Percentiles rank a stretch among this genome's conserved stretches.
Conservation (phyloP, 2,329 filamentous ascomycete species). For the Davidsoniella virescens region DNA sequence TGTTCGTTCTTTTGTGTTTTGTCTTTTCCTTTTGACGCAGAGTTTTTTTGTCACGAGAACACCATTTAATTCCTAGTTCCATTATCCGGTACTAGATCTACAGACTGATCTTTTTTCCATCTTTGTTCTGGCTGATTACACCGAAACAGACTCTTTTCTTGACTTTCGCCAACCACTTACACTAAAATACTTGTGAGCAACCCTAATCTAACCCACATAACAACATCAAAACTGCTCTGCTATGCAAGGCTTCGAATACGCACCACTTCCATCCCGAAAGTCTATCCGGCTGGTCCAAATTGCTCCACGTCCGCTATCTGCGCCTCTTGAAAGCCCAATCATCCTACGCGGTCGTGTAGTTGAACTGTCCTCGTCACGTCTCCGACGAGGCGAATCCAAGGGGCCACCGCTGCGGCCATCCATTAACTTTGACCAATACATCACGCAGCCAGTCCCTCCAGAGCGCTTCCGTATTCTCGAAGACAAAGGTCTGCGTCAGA, state of each 20-base stretch:
- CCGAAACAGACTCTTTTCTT: not conserved
- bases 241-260: conserved; percentile 7
- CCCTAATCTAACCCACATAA: too few species aligned
- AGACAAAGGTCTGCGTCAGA: conserved; percentile 11
- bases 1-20: too few species aligned
- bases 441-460: conserved; percentile 7
- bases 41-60: too few species aligned
- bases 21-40: too few species aligned
- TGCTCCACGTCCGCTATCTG: conserved; percentile 5
- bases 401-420: conserved; percentile 6
- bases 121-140: not conserved
- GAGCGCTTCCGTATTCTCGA: conserved; percentile 11
- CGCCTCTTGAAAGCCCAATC: conserved; percentile 7
- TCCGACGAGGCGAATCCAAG: conserved; percentile 10
- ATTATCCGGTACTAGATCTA: too few species aligned
- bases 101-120: not conserved
- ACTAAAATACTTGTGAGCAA: not conserved
- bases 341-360: conserved; percentile 9
- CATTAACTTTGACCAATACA: conserved; percentile 10
- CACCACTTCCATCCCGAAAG: conserved; percentile 8
- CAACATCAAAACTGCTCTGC: not conserved
- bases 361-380: conserved; percentile 10
- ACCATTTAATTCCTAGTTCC: too few species aligned
- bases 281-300: conserved; percentile 13
- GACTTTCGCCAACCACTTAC: not conserved